Evolutionary conservation across 2,329 filamentous ascomycete species (phyloP).

Genomic region (Septoria linicola): DNA sequence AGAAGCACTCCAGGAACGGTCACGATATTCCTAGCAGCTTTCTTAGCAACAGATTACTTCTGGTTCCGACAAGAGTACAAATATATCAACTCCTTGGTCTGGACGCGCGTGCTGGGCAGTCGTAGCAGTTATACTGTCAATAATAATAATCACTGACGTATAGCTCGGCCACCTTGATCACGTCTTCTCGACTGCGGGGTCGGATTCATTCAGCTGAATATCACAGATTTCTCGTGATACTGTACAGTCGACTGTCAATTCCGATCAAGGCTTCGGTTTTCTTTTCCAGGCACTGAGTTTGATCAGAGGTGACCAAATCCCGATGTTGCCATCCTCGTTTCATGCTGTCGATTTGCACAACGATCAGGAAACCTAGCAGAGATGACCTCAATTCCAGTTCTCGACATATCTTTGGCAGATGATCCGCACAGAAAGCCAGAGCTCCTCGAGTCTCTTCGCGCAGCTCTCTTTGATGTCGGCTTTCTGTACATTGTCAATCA

Average conservation of each 20-base stretch:
- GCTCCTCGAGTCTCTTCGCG: constrained; percentile 47
- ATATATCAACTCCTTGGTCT: background rate
- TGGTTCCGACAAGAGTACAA: background rate
- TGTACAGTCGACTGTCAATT: too few species aligned
- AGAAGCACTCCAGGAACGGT: background rate
- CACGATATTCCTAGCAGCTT: background rate
- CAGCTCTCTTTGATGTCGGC: constrained; percentile 52
- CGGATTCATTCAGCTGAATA: too few species aligned
- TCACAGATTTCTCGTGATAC: too few species aligned
- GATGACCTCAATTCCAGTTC: constrained; percentile 45
- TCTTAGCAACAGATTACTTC: background rate
- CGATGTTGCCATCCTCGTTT: background rate
- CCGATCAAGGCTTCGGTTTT: too few species aligned
- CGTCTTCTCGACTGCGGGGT: too few species aligned
- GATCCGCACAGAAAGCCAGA: constrained; percentile 37
- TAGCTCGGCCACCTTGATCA: too few species aligned
- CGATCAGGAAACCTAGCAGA: background rate
- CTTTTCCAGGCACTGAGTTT: too few species aligned
- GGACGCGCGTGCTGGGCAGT: background rate
- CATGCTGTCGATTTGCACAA: background rate
- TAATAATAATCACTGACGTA: too few species aligned
- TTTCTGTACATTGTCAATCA: constrained; percentile 57
- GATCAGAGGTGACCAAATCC: too few species aligned
- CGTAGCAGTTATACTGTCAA: too few species aligned
- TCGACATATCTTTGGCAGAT: constrained; percentile 50